Evolutionary conservation across 257 asterid genomes (phyloP), one percentile per base, ranked within the genome.

Genomic region (Salvia hispanica): DNA sequence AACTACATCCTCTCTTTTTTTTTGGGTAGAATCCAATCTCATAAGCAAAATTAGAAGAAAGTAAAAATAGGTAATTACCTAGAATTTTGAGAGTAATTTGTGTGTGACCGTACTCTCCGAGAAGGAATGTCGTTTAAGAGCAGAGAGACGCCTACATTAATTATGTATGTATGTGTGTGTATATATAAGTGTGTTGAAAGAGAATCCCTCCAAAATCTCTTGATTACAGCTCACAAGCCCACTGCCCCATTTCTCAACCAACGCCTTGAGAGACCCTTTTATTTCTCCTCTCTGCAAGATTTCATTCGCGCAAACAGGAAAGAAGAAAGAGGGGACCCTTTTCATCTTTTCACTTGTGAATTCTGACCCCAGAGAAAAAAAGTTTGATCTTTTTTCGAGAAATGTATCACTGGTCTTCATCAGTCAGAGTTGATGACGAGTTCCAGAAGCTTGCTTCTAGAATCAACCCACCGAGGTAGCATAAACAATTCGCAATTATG

Each of bases 381-480:
- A 46, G 0, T 12, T 37, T 37, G 6, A 11, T 59, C 28, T 36
- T 43, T 42, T 16, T 9, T n/a, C 4, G 8, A 53, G 25, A 45
- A 40, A 87, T 90, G 95, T 83, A 84, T 71, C 68, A 70, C 71
- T 90, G 85, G 83, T 72, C 86, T 46, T 75, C 90, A 18, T 85
- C 97, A 34, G 64, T 77, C 64, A 70, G 79, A 64, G 86, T 79
- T 56, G 86, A 83, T 69, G 90, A 88, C 70, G 97, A 88, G 81
- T 88, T 84, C 76, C 79, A 83, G 87, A 91, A 88, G 81, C 97
- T 91, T 31, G 89, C 81, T 15, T 78, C 76, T 25, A 77, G 97
- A 74, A 79, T 91, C 82, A 84, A 91, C 69, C 97, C 97, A 5
- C 97, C 97, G 39, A 86, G 89, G 97, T 88, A 40, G 72, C 3